phyloP scores from a whole-genome alignment of 305 asterid genomes.

The Fraxinus platypoda region DNA sequence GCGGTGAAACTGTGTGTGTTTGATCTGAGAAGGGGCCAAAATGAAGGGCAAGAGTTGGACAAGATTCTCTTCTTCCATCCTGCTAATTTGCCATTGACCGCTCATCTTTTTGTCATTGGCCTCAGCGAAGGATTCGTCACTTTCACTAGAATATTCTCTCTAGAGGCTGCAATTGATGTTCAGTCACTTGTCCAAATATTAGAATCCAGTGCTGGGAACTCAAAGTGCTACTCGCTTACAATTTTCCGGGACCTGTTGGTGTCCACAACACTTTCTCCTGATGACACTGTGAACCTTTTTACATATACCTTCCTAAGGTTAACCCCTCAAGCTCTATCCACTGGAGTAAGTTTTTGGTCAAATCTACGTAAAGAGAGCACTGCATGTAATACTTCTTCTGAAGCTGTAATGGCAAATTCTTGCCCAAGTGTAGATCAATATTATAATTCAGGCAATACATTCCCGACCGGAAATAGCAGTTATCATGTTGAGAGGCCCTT shows the following conservation, averaged over 20 bases:
- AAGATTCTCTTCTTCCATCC: too few species aligned
- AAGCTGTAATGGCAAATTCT: conserved; percentile 49
- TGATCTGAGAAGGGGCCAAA: too few species aligned
- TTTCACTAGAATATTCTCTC: too few species aligned
- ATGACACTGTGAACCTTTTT: conserved; percentile 69
- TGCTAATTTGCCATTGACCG: too few species aligned
- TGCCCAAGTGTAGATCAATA: conserved; percentile 45
- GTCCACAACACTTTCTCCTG: conserved; percentile 82
- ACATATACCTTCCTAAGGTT: conserved; percentile 80
- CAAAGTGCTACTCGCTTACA: conserved; percentile 68
- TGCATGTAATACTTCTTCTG: conserved; percentile 48
- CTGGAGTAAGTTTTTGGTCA: conserved; percentile 70
- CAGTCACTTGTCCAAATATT: conserved; percentile 80
- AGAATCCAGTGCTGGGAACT: conserved; percentile 70
- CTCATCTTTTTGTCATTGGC: too few species aligned
- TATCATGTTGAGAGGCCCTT: conserved; percentile 78
- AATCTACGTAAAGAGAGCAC: conserved; percentile 52
- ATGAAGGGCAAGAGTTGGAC: too few species aligned
- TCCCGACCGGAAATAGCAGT: conserved; percentile 46
- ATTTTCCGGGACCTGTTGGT: conserved; percentile 95
- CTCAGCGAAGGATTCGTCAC: too few species aligned
- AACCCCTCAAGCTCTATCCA: conserved; percentile 75
- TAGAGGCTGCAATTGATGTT: too few species aligned
- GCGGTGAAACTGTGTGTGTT: too few species aligned
- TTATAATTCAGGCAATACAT: conserved; percentile 47